Conservation (phyloP, 1,284 basidiomycete genomes). For the Erythrobasidium hasegawianum region DNA sequence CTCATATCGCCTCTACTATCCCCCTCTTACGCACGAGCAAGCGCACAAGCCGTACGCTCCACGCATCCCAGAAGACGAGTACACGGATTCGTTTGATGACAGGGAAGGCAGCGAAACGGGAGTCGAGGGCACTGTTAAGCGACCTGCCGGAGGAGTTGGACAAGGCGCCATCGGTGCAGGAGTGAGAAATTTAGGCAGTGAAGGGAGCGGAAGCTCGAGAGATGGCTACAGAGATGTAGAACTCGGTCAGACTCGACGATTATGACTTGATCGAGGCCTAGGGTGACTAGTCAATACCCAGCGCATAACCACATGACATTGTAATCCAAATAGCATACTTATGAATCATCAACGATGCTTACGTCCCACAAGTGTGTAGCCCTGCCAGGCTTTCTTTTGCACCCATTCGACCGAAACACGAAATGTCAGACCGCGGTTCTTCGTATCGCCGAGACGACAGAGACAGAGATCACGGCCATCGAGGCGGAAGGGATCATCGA, state of each 20-base stretch:
- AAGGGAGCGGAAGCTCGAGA: neutral
- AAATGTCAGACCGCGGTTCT: constrained; percentile 1
- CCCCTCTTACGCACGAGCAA: constrained; percentile 14
- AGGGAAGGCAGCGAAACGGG: neutral
- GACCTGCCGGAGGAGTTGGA: constrained; percentile 15
- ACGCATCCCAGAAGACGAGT: constrained; percentile 29
- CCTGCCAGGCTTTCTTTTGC: neutral
- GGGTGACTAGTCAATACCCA: too few relatives aligned
- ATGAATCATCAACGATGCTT: too few relatives aligned
- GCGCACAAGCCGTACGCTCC: constrained; percentile 39
- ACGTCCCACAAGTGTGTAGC: too few relatives aligned
- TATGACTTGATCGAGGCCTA: neutral
- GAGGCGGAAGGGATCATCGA: neutral
- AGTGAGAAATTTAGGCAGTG: neutral
- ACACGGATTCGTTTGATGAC: neutral
- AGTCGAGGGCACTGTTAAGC: constrained; percentile 16
- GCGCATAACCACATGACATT: too few relatives aligned
- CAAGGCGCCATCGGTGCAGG: neutral
- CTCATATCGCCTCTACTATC: constrained; percentile 44
- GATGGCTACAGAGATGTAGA: constrained; percentile 1
- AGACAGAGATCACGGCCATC: neutral
- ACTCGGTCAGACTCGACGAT: neutral
- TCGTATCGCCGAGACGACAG: constrained; percentile 1
- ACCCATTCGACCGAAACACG: neutral
- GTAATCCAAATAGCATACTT: too few relatives aligned